These are phyloP conservation scores for Vanrija pseudolonga DNA, from an alignment of 1,284 basidiomycete species.

Conservation along the genomic window DNA sequence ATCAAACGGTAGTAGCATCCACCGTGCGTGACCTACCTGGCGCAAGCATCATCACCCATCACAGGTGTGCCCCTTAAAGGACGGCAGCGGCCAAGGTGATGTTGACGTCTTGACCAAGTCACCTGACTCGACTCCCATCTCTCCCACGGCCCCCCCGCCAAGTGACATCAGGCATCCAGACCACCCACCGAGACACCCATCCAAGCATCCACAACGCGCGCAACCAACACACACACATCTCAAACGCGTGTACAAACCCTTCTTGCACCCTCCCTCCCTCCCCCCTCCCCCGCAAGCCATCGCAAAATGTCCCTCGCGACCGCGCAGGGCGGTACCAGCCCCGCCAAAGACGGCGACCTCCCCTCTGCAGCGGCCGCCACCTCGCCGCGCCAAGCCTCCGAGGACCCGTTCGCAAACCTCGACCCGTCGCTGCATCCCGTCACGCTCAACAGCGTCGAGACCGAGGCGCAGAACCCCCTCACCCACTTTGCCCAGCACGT, in stretches of 20 bases:
- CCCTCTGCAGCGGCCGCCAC: neutral
- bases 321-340: neutral
- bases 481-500: conserved; percentile 27
- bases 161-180: neutral
- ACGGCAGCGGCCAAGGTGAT: too few relatives aligned
- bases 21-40: too few relatives aligned
- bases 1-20: neutral
- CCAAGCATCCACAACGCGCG: neutral
- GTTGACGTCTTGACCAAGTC: neutral
- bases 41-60: neutral
- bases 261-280: neutral
- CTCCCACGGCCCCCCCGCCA: neutral
- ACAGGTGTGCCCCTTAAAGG: neutral
- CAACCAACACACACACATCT: neutral
- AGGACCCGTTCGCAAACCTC: conserved; percentile 17
- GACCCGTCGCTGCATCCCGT: conserved; percentile 22
- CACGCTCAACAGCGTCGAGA: conserved; percentile 15
- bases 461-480: conserved; percentile 17
- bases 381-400: neutral
- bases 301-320: neutral
- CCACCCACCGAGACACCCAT: neutral
- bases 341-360: neutral
- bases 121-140: conserved; percentile 4
- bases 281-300: neutral
- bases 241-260: neutral